Conservation (phyloP, 306 rosid genomes). For the Crotalaria pallida region DNA sequence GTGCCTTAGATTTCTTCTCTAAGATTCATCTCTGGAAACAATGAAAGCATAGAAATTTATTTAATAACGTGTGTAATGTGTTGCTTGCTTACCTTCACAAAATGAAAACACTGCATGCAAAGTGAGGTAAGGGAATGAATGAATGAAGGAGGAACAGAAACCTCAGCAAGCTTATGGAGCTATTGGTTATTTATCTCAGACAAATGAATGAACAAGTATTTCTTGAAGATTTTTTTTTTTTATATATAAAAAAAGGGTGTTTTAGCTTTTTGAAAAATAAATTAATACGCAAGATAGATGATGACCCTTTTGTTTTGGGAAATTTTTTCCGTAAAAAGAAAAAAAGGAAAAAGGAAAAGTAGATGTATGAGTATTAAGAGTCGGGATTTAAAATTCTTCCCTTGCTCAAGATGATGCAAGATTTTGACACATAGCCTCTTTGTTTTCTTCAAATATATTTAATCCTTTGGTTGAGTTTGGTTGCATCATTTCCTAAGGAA, state of each 20-base stretch:
- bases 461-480: constrained; percentile 21
- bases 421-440: constrained; percentile 19
- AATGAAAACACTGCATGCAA: constrained; percentile 22
- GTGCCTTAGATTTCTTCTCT: not conserved
- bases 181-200: not conserved
- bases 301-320: not conserved
- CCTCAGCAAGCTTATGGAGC: constrained; percentile 25
- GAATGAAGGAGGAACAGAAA: constrained; percentile 31
- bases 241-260: not conserved
- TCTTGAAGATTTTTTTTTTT: not conserved
- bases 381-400: constrained; percentile 2
- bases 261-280: constrained; percentile 15
- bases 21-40: not conserved
- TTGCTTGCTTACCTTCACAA: constrained; percentile 37
- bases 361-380: not conserved
- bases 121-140: constrained; percentile 15
- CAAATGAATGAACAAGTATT: not conserved
- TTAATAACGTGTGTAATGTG: constrained; percentile 12
- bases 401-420: not conserved
- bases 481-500: constrained; percentile 16
- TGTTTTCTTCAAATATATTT: not conserved
- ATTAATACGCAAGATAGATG: constrained; percentile 9
- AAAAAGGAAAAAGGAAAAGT: constrained; percentile 10
- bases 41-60: not conserved
- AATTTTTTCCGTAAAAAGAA: not conserved